Evolutionary conservation across 371 early-diverging fungal genomes (phyloP).

Genomic region (Fennellomyces sp.): DNA sequence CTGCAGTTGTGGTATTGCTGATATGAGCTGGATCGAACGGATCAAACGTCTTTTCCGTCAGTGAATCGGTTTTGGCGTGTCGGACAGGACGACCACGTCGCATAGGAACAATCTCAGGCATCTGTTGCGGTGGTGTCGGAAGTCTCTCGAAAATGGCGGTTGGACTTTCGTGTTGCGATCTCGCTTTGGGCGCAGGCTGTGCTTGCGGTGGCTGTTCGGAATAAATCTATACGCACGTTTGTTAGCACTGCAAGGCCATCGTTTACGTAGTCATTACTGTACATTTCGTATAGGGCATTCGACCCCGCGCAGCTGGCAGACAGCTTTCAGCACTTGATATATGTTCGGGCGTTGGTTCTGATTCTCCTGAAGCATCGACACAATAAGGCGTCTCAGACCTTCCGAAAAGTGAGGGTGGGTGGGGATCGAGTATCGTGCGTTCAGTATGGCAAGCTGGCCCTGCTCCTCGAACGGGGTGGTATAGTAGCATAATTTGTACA

Average conservation of each 20-base stretch:
- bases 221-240: too few species aligned
- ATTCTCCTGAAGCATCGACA: slow-evolving; percentile 76
- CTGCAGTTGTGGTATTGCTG: background rate
- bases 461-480: slow-evolving; percentile 94
- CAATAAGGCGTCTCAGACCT: slow-evolving; percentile 65
- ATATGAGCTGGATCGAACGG: slow-evolving; percentile 13
- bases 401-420: slow-evolving; percentile 69
- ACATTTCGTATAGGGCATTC: slow-evolving; percentile 69
- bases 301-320: slow-evolving; percentile 68
- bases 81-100: slow-evolving; percentile 72
- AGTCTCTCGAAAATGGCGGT: slow-evolving; percentile 44
- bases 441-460: slow-evolving; percentile 85
- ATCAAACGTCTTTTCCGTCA: slow-evolving; percentile 4
- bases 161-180: slow-evolving; percentile 10
- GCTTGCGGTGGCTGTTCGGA: background rate
- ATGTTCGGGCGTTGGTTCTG: slow-evolving; percentile 75
- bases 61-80: slow-evolving; percentile 15
- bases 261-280: slow-evolving; percentile 20
- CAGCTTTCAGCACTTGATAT: slow-evolving; percentile 69
- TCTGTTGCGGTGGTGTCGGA: slow-evolving; percentile 40
- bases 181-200: background rate
- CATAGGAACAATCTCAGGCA: slow-evolving; percentile 68
- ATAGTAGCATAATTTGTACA: slow-evolving; percentile 86
- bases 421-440: slow-evolving; percentile 85
- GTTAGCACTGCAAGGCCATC: too few species aligned